phyloP scores from a whole-genome alignment of 2,329 filamentous ascomycete species.

The Aspergillus texensis region DNA sequence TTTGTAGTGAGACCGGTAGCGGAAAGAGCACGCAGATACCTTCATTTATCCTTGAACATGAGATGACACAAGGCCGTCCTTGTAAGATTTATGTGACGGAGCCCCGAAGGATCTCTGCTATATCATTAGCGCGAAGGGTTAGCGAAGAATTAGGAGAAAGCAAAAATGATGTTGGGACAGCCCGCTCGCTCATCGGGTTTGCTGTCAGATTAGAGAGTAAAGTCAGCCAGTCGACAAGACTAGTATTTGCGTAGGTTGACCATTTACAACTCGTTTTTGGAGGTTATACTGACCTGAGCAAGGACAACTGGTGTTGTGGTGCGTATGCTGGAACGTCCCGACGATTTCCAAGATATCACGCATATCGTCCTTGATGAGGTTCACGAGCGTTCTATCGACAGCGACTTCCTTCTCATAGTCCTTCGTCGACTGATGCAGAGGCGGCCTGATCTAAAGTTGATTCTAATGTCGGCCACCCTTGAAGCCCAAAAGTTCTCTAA shows the following conservation, averaged over 20 bases:
- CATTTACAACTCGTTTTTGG: background rate
- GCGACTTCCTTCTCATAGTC: conserved; percentile 92
- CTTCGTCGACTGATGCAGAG: conserved; percentile 77
- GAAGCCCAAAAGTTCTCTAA: conserved; percentile 88
- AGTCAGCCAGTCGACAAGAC: conserved; percentile 74
- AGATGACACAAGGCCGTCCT: conserved; percentile 74
- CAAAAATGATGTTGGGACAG: conserved; percentile 78
- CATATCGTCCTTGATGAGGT: conserved; percentile 97
- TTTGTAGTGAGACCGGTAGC: conserved; percentile 95
- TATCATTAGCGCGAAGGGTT: conserved; percentile 88
- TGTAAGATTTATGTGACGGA: conserved; percentile 97
- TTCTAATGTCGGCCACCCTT: conserved; percentile 97
- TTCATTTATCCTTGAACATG: conserved; percentile 86
- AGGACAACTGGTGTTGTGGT: conserved; percentile 82
- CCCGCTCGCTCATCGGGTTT: conserved; percentile 85
- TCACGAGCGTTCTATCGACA: conserved; percentile 94
- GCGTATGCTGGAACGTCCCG: conserved; percentile 90
- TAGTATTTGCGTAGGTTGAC: conserved; percentile 77
- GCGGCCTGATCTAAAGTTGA: conserved; percentile 82
- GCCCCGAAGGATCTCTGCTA: conserved; percentile 91
- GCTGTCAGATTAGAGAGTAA: conserved; percentile 92
- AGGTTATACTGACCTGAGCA: conserved; percentile 16
- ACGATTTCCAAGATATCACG: conserved; percentile 84
- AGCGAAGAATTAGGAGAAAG: conserved; percentile 92
- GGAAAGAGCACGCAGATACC: conserved; percentile 99